phyloP scores from a whole-genome alignment of 2,329 filamentous ascomycete species.

The Sarocladium oryzae region DNA sequence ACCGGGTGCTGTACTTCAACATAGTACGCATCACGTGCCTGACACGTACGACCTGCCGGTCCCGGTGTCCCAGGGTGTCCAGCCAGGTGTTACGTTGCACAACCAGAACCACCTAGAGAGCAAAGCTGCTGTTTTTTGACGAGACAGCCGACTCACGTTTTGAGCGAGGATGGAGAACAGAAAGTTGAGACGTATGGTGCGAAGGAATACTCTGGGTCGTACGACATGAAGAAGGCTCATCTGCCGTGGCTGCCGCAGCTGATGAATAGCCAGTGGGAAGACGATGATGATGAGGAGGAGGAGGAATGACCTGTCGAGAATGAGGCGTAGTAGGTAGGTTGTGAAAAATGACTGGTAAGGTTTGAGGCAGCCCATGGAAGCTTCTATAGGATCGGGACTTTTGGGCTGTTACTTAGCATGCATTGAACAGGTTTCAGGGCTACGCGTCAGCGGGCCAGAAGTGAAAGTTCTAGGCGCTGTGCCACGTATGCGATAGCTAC shows the following conservation, averaged over 20 bases:
- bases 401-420: too few relatives aligned
- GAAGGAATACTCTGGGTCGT: slow-evolving; percentile 2
- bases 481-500: too few relatives aligned
- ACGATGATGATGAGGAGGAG: background rate
- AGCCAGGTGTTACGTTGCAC: slow-evolving; percentile 11
- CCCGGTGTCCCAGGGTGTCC: slow-evolving; percentile 22
- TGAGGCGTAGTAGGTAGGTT: too few relatives aligned
- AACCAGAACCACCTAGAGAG: slow-evolving; percentile 11
- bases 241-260: background rate
- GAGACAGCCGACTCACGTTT: slow-evolving; percentile 10
- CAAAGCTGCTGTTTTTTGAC: slow-evolving; percentile 8
- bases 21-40: slow-evolving; percentile 51
- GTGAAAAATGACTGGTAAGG: too few relatives aligned
- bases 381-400: too few relatives aligned
- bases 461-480: too few relatives aligned
- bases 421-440: too few relatives aligned
- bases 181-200: slow-evolving; percentile 8
- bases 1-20: slow-evolving; percentile 44
- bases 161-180: background rate
- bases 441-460: too few relatives aligned
- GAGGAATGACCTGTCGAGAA: too few relatives aligned
- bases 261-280: background rate
- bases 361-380: too few relatives aligned
- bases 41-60: slow-evolving; percentile 43
- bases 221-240: background rate